phyloP scores from a whole-genome alignment of 1,284 basidiomycete genomes.

The Ganoderma lingzhi region DNA sequence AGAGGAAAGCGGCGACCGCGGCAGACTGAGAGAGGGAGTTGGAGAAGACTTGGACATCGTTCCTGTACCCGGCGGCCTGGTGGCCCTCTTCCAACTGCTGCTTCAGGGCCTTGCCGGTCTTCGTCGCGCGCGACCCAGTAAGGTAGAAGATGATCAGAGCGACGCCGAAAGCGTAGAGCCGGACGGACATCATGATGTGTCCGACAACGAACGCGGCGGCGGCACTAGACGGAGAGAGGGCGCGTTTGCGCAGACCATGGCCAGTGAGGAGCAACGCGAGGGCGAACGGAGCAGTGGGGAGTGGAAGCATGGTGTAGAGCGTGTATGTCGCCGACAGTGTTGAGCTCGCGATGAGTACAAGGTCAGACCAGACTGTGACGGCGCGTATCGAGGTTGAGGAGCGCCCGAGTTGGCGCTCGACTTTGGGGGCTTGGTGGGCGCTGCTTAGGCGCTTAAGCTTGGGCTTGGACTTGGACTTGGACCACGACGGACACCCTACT shows the following conservation, averaged over 20 bases:
- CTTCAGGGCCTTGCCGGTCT: conserved; percentile 79
- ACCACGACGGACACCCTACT: neutral
- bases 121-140: conserved; percentile 85
- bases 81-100: conserved; percentile 82
- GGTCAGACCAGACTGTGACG: neutral
- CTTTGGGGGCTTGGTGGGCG: too few species aligned
- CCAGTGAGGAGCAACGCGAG: conserved; percentile 53
- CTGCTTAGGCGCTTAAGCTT: too few species aligned
- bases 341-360: neutral
- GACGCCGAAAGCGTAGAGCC: conserved; percentile 72
- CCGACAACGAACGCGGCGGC: conserved; percentile 81
- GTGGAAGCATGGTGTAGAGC: neutral
- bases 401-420: too few species aligned
- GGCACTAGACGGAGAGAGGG: conserved; percentile 77
- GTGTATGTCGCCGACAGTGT: neutral
- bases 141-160: conserved; percentile 87
- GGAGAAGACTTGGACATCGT: conserved; percentile 82
- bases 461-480: too few species aligned
- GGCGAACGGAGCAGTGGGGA: conserved; percentile 19
- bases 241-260: conserved; percentile 64
- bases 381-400: neutral
- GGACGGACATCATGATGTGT: conserved; percentile 67
- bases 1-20: conserved; percentile 67
- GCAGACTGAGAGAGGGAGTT: conserved; percentile 85
- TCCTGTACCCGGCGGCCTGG: conserved; percentile 75